Evolutionary conservation across 345 rosid species (phyloP), one percentile per base, ranked within the genome.

Genomic region (Chamaenerion angustifolium): DNA sequence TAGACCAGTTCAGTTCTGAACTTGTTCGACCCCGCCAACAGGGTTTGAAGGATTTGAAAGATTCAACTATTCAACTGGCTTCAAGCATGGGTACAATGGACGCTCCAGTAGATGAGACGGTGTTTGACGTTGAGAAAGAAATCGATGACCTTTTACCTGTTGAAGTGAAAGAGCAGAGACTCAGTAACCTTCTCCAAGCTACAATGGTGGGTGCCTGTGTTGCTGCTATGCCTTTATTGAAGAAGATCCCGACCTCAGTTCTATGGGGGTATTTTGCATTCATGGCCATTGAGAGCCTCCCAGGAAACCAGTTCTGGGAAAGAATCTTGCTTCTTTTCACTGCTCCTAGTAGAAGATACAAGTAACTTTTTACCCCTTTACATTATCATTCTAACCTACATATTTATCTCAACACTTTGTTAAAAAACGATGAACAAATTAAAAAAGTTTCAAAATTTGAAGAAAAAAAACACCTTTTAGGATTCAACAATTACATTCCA

Each of bases 221-320:
- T 35, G 88, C 81, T 46, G 95, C 94, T 17, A 86, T 90, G 98
- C 95, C 98, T 17, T 9, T 78, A 43, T 75, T 90, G 50, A 83
- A 83, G 68, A 76, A 60, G 75, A 90, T 83, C 64, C 95, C 98
- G 50, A 79, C 94, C 43, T 77, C 95, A 11, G 95, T 89, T 48
- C 83, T 89, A 8, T 85, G 95, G 97, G 95, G 95, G 45, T 90
- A 90, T 70, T 90, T 90, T 42, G 94, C 94, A 43, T 90, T 70
- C 67, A 86, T 86, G 98, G 98, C 94, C 15, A 78, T 83, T 8
- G 98, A 86, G 60, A 86, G 92, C 75, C 74, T 90, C 54, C 94
- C 95, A 0, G 98, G 98, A 49, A 89, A 89, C 61, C 98, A 83
- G 63, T 90, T 86, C 61, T 86, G 95, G 95, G 98, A 83, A 69